phyloP scores from a whole-genome alignment of 2,329 filamentous ascomycete species.

The Arthrinium phaeospermum region DNA sequence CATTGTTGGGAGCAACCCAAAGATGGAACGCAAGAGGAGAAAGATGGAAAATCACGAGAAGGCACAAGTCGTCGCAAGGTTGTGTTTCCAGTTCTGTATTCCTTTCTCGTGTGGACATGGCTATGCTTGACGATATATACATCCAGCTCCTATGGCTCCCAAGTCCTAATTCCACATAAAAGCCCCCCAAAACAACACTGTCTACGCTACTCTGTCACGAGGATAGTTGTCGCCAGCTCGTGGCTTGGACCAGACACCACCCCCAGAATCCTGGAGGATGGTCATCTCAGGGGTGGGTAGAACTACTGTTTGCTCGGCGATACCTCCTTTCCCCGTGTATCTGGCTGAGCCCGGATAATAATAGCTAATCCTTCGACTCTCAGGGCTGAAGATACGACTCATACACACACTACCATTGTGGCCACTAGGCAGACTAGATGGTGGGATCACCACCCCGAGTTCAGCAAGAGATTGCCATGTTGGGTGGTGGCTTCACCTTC shows the following conservation, averaged over 20 bases:
- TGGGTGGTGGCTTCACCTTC: not conserved
- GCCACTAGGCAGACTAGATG: not conserved
- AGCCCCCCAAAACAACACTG: not conserved
- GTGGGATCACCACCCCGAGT: not conserved
- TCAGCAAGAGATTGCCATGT: not conserved
- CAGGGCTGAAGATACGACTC: not conserved
- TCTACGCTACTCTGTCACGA: constrained; percentile 22
- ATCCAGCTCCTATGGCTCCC: not conserved
- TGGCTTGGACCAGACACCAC: constrained; percentile 26
- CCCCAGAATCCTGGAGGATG: constrained; percentile 26
- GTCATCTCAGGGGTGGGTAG: constrained; percentile 28
- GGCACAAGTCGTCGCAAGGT: too few species aligned
- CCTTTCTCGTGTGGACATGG: too few species aligned
- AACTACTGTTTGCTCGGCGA: constrained; percentile 27
- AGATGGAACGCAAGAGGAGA: not conserved
- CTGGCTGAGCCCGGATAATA: not conserved
- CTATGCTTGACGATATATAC: not conserved
- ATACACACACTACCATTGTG: not conserved
- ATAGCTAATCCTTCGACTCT: not conserved
- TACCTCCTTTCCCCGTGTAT: constrained; percentile 26
- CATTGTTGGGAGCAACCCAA: not conserved
- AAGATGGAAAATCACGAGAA: too few species aligned
- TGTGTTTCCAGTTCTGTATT: too few species aligned
- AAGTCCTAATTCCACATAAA: too few species aligned
- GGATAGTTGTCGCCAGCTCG: constrained; percentile 27